These are phyloP conservation scores for Rhododendron vialii DNA, from an alignment of 148 eudicot genomes.

Conservation along the genomic window DNA sequence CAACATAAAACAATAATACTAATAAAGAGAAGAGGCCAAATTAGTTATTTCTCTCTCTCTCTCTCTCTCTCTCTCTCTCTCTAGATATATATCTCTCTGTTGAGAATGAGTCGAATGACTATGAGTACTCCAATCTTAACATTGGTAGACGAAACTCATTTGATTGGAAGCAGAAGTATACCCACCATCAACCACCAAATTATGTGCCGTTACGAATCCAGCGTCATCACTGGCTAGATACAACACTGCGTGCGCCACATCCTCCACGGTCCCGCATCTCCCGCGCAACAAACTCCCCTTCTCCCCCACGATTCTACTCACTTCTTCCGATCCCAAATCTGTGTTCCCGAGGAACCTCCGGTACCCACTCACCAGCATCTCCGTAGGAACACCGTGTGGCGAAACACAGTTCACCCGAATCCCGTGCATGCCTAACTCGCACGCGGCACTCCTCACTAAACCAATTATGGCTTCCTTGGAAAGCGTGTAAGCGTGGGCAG, in stretches of 20 bases:
- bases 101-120: too few species aligned
- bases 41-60: too few species aligned
- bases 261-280: constrained; percentile 33
- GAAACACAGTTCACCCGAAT: constrained; percentile 81
- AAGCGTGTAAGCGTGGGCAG: constrained; percentile 65
- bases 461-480: constrained; percentile 73
- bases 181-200: constrained; percentile 72
- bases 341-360: constrained; percentile 18
- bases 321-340: constrained; percentile 40
- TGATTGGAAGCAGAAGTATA: constrained; percentile 41
- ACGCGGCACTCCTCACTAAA: constrained; percentile 50
- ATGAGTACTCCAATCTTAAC: not conserved
- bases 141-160: constrained; percentile 44
- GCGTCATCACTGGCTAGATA: constrained; percentile 59
- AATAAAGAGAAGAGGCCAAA: too few species aligned
- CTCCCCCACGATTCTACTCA: constrained; percentile 36
- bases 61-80: too few species aligned
- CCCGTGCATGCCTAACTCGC: constrained; percentile 68
- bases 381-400: constrained; percentile 79
- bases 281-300: constrained; percentile 51
- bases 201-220: constrained; percentile 65
- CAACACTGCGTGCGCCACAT: constrained; percentile 53
- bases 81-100: too few species aligned
- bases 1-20: too few species aligned
- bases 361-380: constrained; percentile 56